Percentiles rank a stretch among this genome's conserved stretches.
These are phyloP conservation scores for Beverwykella pulmonaria DNA, from an alignment of 495 filamentous ascomycete genomes.

Conservation along the genomic window DNA sequence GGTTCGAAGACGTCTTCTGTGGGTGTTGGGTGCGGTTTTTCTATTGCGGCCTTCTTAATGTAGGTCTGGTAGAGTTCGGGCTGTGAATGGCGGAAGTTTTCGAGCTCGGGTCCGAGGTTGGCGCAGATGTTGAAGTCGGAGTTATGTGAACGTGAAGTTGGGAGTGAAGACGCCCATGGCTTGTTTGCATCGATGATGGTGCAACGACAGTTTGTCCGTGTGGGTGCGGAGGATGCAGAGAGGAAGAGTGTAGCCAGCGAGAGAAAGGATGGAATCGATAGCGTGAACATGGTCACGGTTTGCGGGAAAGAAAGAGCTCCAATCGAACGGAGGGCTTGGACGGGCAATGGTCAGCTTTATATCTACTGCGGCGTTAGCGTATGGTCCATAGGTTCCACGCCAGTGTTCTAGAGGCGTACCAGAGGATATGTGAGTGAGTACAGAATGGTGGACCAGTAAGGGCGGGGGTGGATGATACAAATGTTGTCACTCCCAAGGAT, in stretches of 20 bases:
- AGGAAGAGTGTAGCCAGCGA: not conserved
- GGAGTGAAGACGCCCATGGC: not conserved
- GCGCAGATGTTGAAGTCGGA: not conserved
- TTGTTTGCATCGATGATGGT: constrained; percentile 4
- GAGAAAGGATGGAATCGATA: not conserved
- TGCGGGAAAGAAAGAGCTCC: not conserved
- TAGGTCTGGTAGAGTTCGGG: constrained; percentile 16
- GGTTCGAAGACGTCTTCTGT: constrained; percentile 1
- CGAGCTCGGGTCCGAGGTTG: constrained; percentile 17
- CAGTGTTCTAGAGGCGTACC: not conserved
- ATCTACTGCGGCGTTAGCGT: not conserved
- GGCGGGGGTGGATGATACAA: not conserved
- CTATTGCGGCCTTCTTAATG: not conserved
- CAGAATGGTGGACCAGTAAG: not conserved
- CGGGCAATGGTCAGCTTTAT: not conserved
- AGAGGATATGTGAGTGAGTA: not conserved
- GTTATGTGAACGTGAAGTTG: not conserved
- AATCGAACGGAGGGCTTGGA: not conserved
- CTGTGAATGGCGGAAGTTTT: constrained; percentile 10
- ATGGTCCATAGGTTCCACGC: not conserved
- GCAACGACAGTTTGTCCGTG: constrained; percentile 21
- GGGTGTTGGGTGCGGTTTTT: not conserved
- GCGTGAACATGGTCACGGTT: constrained; percentile 3
- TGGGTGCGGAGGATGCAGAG: constrained; percentile 7
- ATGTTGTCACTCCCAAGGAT: not conserved